These are phyloP conservation scores for Fusarium sarcochroum DNA, from an alignment of 2,329 filamentous ascomycete species.

Conservation along the genomic window DNA sequence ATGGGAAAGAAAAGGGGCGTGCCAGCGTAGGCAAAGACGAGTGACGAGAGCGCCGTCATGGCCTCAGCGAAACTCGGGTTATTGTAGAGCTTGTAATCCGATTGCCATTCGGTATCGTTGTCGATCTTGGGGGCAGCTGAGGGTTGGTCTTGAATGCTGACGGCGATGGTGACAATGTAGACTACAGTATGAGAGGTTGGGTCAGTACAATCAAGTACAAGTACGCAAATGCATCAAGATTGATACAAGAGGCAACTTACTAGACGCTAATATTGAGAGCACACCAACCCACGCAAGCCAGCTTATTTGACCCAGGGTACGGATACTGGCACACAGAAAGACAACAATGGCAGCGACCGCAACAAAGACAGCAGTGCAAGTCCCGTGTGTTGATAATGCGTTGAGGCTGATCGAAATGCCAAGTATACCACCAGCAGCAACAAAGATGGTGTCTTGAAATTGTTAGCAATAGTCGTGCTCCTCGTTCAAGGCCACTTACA, in stretches of 20 bases:
- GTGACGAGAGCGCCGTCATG: constrained; percentile 46
- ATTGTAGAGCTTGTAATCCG: not conserved
- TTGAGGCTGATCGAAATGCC: constrained; percentile 58
- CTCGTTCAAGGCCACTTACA: constrained; percentile 42
- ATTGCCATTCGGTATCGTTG: constrained; percentile 2
- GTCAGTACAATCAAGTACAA: not conserved
- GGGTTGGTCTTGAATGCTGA: constrained; percentile 25
- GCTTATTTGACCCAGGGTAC: constrained; percentile 48
- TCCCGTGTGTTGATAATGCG: constrained; percentile 54
- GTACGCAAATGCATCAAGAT: not conserved
- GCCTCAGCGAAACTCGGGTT: constrained; percentile 7
- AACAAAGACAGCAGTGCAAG: constrained; percentile 57
- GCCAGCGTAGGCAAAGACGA: constrained; percentile 56
- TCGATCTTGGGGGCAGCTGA: constrained; percentile 12
- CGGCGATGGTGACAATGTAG: constrained; percentile 31
- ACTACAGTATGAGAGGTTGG: not conserved
- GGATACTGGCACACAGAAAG: constrained; percentile 50
- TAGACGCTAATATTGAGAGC: constrained; percentile 11
- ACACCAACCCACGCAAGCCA: constrained; percentile 49
- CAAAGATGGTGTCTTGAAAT: constrained; percentile 20
- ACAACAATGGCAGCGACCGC: constrained; percentile 50
- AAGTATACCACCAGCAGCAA: constrained; percentile 26
- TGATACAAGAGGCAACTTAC: not conserved
- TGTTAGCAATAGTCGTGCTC: constrained; percentile 1
- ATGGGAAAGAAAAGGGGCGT: constrained; percentile 52